These are phyloP conservation scores for Hypoxylon sp. DNA, from an alignment of 2,329 filamentous ascomycete species.

Conservation along the genomic window DNA sequence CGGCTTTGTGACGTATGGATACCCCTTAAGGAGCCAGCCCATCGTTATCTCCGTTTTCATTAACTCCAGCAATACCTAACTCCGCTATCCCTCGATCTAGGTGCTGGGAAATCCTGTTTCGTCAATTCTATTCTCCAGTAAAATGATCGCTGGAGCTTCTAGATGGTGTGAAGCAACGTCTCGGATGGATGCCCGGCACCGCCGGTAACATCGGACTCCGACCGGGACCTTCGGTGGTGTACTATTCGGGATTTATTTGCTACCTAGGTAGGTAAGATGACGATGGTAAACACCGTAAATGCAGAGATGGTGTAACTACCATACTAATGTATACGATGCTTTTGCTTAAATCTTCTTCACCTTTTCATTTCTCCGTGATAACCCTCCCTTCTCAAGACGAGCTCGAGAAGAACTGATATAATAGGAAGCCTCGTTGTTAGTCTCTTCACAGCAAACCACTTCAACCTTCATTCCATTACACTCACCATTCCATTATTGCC, in stretches of 20 bases:
- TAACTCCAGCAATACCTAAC: conserved; percentile 3
- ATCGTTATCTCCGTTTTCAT: neutral
- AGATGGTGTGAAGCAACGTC: neutral
- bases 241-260: neutral
- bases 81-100: neutral
- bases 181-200: neutral
- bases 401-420: neutral
- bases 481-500: neutral
- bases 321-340: neutral
- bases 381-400: neutral
- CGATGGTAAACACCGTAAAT: neutral
- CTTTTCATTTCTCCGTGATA: neutral
- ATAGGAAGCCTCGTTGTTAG: neutral
- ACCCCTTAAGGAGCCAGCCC: neutral
- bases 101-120: neutral
- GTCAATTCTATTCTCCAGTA: conserved; percentile 5
- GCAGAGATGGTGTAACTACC: neutral
- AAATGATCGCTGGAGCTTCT: neutral
- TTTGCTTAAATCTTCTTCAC: neutral
- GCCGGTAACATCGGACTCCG: neutral
- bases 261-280: neutral
- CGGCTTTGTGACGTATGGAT: no score
- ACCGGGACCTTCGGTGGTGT: no score
- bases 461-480: neutral
- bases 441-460: neutral